Conservation (phyloP, 2,329 filamentous ascomycete genomes). For the Beauveria caledonica region DNA sequence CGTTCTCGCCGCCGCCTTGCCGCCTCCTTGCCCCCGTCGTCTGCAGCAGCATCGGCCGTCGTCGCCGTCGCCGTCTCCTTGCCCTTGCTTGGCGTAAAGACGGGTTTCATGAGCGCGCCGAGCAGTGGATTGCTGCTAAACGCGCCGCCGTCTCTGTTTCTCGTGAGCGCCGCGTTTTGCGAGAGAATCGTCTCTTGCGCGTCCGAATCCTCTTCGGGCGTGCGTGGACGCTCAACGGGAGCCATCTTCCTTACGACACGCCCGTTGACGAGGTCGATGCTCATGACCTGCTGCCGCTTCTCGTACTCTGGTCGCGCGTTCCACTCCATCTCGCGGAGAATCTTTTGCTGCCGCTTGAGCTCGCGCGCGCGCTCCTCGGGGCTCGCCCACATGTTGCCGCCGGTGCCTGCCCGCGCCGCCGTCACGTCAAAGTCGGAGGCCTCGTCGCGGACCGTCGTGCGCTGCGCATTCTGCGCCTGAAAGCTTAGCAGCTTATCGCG, state of each 20-base stretch:
- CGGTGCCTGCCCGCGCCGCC: slow-evolving; percentile 35
- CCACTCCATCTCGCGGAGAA: slow-evolving; percentile 80
- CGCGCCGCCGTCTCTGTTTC: slow-evolving; percentile 38
- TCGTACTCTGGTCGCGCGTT: slow-evolving; percentile 79
- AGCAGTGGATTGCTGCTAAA: slow-evolving; percentile 64
- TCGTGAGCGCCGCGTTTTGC: slow-evolving; percentile 18
- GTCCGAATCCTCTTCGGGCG: slow-evolving; percentile 33
- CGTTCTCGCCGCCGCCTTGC: slow-evolving; percentile 30
- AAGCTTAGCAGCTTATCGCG: slow-evolving; percentile 73
- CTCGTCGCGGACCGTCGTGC: slow-evolving; percentile 82
- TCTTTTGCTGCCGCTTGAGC: slow-evolving; percentile 76
- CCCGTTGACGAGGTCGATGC: slow-evolving; percentile 71
- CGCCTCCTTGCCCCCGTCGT: slow-evolving; percentile 24
- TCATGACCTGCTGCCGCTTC: slow-evolving; percentile 75
- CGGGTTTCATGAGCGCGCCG: slow-evolving; percentile 56
- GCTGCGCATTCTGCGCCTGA: slow-evolving; percentile 75
- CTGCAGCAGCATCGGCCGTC: background rate
- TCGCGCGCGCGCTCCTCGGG: slow-evolving; percentile 76
- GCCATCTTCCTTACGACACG: slow-evolving; percentile 69
- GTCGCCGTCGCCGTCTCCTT: slow-evolving; percentile 33
- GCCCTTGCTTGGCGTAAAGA: slow-evolving; percentile 41
- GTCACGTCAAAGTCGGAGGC: slow-evolving; percentile 55
- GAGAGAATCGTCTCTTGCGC: slow-evolving; percentile 18
- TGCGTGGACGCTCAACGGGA: slow-evolving; percentile 49
- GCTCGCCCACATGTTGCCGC: slow-evolving; percentile 65